Conservation (phyloP, 768 basidiomycete species). For the Lentinula sp. region DNA sequence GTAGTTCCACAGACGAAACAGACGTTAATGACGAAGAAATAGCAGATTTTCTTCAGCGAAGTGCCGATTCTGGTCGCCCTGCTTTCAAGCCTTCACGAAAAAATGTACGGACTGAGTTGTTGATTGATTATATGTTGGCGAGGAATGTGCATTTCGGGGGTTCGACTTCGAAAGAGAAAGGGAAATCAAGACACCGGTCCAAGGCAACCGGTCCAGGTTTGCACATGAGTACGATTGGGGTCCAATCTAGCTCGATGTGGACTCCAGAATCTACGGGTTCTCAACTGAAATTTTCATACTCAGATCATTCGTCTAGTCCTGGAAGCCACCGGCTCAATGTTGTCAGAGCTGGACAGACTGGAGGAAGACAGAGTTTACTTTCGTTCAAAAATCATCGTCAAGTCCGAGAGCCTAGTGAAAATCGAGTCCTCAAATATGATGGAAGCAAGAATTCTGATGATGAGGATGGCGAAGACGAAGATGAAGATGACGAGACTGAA, state of each 20-base stretch:
- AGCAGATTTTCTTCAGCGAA: neutral
- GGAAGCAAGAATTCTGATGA: neutral
- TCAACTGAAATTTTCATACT: neutral
- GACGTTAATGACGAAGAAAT: slow-evolving; percentile 2
- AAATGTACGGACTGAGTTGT: neutral
- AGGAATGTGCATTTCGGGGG: neutral
- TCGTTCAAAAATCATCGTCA: neutral
- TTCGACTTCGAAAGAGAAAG: neutral
- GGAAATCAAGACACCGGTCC: neutral
- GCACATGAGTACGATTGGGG: neutral
- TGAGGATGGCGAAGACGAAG: neutral
- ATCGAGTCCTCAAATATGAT: neutral
- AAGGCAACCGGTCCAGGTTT: neutral
- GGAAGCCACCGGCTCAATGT: neutral
- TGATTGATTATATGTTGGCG: slow-evolving; percentile 5
- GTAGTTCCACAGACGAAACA: neutral
- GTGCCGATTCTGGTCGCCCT: neutral
- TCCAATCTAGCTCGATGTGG: neutral
- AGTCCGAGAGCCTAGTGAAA: too few relatives aligned
- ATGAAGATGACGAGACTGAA: neutral
- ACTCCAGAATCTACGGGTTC: neutral
- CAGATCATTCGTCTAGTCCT: neutral
- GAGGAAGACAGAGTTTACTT: neutral
- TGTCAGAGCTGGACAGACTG: neutral
- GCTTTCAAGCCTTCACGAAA: neutral